A percentile compares a stretch with the other conserved stretches of the same genome.
phyloP scores from a whole-genome alignment of 495 filamentous ascomycete genomes.

The Lepidopterella palustris region DNA sequence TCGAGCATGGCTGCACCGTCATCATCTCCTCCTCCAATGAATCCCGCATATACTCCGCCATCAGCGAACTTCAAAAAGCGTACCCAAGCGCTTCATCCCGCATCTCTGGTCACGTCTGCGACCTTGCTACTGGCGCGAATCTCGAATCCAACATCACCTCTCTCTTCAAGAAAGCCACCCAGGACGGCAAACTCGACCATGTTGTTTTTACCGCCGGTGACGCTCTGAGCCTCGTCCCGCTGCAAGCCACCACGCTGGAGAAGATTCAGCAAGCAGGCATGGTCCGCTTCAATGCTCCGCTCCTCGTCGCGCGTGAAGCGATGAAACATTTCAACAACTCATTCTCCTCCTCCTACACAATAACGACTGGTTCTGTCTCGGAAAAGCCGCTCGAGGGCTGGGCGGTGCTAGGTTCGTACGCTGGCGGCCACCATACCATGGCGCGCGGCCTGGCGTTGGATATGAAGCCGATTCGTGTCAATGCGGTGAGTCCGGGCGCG shows the following conservation, averaged over 20 bases:
- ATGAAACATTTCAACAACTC: conserved; percentile 18
- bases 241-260: conserved; percentile 13
- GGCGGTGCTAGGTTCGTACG: conserved; percentile 20
- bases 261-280: conserved; percentile 30
- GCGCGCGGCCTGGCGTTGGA: conserved; percentile 31
- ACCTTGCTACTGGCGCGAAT: conserved; percentile 26
- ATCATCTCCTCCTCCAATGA: conserved; percentile 35
- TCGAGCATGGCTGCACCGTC: conserved; percentile 31
- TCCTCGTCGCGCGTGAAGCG: conserved; percentile 31
- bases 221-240: conserved; percentile 19
- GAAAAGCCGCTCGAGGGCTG: conserved; percentile 27
- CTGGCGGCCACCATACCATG: conserved; percentile 31
- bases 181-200: conserved; percentile 30
- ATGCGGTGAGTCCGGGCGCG: conserved; percentile 32
- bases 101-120: conserved; percentile 25
- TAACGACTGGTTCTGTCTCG: conserved; percentile 33
- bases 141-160: conserved; percentile 29
- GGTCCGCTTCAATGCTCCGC: conserved; percentile 33
- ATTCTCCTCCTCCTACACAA: conserved; percentile 23
- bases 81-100: conserved; percentile 27
- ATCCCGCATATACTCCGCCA: conserved; percentile 23
- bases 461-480: conserved; percentile 34
- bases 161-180: conserved; percentile 27
- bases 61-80: conserved; percentile 19
- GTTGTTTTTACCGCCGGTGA: conserved; percentile 37